These are phyloP conservation scores for Antitrichia curtipendula DNA, from an alignment of 225 moss, liverwort and hornwort genomes.

Conservation along the genomic window DNA sequence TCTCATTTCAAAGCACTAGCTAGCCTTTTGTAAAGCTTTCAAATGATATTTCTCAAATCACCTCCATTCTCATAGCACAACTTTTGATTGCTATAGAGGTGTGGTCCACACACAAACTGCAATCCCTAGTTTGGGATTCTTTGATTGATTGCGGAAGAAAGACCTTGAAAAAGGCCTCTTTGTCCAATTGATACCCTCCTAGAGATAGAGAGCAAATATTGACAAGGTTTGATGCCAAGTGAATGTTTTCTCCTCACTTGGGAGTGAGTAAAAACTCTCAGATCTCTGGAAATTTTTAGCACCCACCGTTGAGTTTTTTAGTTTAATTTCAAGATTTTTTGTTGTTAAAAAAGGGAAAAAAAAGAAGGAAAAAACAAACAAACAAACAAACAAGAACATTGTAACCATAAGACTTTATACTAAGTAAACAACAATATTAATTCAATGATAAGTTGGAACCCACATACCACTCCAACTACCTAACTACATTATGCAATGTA, in stretches of 20 bases:
- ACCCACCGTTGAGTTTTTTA: accelerated
- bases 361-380: neutral
- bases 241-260: neutral
- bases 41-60: neutral
- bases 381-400: too few relatives aligned
- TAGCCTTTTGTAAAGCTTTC: neutral
- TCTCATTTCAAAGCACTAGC: neutral
- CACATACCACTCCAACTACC: too few relatives aligned
- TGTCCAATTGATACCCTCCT: neutral
- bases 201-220: accelerated
- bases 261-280: neutral
- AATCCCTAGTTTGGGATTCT: neutral
- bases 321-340: neutral
- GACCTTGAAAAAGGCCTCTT: accelerated
- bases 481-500: too few relatives aligned
- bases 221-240: accelerated
- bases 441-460: too few relatives aligned
- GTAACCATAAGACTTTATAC: too few relatives aligned
- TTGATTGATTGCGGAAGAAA: neutral
- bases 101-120: accelerated
- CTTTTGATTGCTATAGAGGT: neutral
- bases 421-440: too few relatives aligned
- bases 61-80: neutral
- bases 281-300: accelerated
- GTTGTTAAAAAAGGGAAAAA: neutral